Evolutionary conservation across 1,284 basidiomycete species (phyloP), one percentile per base, ranked within the genome.

Genomic region (Apiotrichum brassicae): DNA sequence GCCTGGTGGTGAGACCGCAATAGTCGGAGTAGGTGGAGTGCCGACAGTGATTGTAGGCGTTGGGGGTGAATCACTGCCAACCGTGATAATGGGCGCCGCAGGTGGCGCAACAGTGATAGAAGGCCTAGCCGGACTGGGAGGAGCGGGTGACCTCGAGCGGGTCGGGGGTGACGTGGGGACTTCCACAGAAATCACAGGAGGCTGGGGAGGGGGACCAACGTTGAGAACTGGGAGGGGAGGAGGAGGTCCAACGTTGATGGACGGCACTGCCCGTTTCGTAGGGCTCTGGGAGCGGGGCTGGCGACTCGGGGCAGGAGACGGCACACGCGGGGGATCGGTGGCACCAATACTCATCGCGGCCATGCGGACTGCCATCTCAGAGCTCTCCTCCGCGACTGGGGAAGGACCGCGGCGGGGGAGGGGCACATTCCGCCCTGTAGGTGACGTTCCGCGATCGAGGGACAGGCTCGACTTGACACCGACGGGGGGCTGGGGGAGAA

Each of bases 401-500:
- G 51, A 37, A 20, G 32, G 19, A 2, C 20, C 30, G 6, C 28
- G n/a, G 12, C 35, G 25, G 3, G 41, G 41, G 6, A 33, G 5
- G 18, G 38, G 32, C 13, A 20, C 13, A 34, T 12, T 19, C 28
- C 18, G 30, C 20, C 35, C 26, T 14, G 39, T 16, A 3, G 48
- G 22, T 25, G 57, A 58, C 13, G 60, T 49, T 0, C 70, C 69
- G 30, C 69, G 53, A 46, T 71, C 70, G 16, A 72, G 48, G 50
- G 66, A 69, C 37, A 56, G 62, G 23, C 68, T 68, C 20, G 55
- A 49, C 35, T 60, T 58, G 8, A 71, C 60, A 3, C 54, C 62
- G 16, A 64, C 61, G 1, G 68, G 70, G 1, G 71, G 66, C 38
- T 59, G 62, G 1, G 72, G 72, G 19, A 74, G 53, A 1, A 63